A percentile compares a stretch with the other conserved stretches of the same genome.
Conservation (phyloP, 306 rosid genomes). For the Ammopiptanthus mongolicus region DNA sequence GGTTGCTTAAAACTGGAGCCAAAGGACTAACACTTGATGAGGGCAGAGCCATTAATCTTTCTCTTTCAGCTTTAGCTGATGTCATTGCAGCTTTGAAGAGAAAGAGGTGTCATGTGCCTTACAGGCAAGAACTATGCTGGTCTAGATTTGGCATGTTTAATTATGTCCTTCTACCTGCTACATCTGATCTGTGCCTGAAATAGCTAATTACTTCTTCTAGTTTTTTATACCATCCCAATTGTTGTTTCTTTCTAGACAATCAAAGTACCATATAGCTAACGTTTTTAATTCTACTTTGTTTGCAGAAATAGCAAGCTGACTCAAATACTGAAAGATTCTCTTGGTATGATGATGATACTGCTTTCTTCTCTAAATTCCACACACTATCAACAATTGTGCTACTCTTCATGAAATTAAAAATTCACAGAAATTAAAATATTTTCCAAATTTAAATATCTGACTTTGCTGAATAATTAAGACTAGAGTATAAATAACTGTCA, state of each 20-base stretch:
- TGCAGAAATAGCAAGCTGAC: constrained; percentile 99
- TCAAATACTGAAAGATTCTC: constrained; percentile 87
- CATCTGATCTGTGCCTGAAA: constrained; percentile 5
- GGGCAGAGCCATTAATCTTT: constrained; percentile 95
- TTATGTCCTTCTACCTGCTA: neutral
- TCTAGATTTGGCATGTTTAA: constrained; percentile 14
- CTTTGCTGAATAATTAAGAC: neutral
- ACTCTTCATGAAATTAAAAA: neutral
- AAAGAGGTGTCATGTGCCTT: constrained; percentile 86
- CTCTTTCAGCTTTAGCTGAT: constrained; percentile 95
- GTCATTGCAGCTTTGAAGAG: constrained; percentile 89
- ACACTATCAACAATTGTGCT: too few species aligned
- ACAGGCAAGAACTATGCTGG: constrained; percentile 54
- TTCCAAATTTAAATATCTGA: neutral
- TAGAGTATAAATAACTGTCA: neutral
- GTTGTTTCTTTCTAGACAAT: constrained; percentile 27
- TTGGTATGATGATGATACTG: constrained; percentile 44
- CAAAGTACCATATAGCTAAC: constrained; percentile 23
- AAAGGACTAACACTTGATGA: constrained; percentile 86
- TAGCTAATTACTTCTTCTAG: neutral
- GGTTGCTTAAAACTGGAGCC: constrained; percentile 91
- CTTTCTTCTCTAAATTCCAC: too few species aligned
- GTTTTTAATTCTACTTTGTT: constrained; percentile 18
- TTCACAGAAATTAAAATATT: neutral
- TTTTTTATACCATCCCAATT: neutral